phyloP scores from a whole-genome alignment of 1,284 basidiomycete species.

The Takashimella koratensis region DNA sequence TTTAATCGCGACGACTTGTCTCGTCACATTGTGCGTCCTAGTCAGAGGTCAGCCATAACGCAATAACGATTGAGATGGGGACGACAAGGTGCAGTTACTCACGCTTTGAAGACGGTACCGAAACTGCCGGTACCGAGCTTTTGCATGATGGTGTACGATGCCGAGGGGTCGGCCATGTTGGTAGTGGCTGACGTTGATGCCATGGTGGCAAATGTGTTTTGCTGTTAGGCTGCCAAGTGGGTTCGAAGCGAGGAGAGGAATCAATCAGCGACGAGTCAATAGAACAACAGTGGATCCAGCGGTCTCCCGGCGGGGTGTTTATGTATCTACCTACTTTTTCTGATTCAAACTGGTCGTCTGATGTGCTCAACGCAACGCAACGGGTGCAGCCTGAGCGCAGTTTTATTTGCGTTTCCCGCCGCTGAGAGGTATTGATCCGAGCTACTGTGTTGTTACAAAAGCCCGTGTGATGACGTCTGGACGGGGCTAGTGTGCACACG shows the following conservation, averaged over 20 bases:
- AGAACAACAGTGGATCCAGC: neutral
- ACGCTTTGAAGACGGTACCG: slow-evolving; percentile 92
- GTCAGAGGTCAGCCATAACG: slow-evolving; percentile 1
- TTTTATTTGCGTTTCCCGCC: too few species aligned
- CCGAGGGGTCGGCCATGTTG: slow-evolving; percentile 61
- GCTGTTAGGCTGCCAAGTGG: neutral
- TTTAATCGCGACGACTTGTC: slow-evolving; percentile 94
- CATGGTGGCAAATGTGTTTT: slow-evolving; percentile 2
- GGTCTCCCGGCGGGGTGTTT: neutral
- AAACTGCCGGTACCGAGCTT: slow-evolving; percentile 97
- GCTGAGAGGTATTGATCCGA: too few species aligned
- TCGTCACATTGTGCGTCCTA: slow-evolving; percentile 81
- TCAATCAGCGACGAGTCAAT: too few species aligned
- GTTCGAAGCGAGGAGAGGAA: too few species aligned
- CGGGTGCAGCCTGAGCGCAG: too few species aligned
- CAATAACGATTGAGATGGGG: neutral
- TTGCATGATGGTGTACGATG: slow-evolving; percentile 87
- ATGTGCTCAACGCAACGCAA: too few species aligned
- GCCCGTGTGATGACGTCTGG: too few species aligned
- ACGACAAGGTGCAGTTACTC: too few species aligned
- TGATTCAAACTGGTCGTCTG: too few species aligned
- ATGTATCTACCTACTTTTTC: too few species aligned
- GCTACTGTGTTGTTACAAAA: too few species aligned
- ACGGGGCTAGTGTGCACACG: too few species aligned
- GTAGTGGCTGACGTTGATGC: neutral